A percentile compares a stretch with the other conserved stretches of the same genome.
phyloP scores from a whole-genome alignment of 2,329 filamentous ascomycete species.

The Talaromyces sp. region DNA sequence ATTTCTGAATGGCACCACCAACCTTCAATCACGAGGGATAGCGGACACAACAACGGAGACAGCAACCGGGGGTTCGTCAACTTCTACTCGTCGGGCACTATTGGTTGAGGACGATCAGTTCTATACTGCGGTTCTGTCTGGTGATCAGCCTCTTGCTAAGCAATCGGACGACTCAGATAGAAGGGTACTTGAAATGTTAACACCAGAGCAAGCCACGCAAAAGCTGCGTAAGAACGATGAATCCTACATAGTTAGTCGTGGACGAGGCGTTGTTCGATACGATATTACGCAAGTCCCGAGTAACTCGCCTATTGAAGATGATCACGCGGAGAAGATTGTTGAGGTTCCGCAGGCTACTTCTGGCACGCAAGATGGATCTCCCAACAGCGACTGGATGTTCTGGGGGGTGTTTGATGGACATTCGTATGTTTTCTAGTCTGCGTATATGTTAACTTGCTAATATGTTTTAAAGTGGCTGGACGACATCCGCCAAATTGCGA shows the following conservation, averaged over 20 bases:
- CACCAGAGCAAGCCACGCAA: constrained; percentile 84
- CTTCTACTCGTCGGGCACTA: constrained; percentile 62
- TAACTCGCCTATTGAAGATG: constrained; percentile 97
- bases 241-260: constrained; percentile 83
- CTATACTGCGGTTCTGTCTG: constrained; percentile 78
- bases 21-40: constrained; percentile 22
- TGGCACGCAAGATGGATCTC: constrained; percentile 50
- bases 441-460: constrained; percentile 2
- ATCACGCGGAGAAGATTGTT: constrained; percentile 96
- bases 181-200: constrained; percentile 92
- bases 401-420: constrained; percentile 99
- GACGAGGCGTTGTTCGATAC: constrained; percentile 87
- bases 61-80: constrained; percentile 37
- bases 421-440: constrained; percentile 55
- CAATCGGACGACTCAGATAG: constrained; percentile 76
- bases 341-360: constrained; percentile 66
- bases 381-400: constrained; percentile 93
- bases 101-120: constrained; percentile 88
- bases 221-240: constrained; percentile 86
- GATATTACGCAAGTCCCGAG: constrained; percentile 91
- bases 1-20: constrained; percentile 22
- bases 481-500: constrained; percentile 90
- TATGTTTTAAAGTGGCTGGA: constrained; percentile 69
- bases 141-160: constrained; percentile 83
- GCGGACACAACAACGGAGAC: constrained; percentile 20